phyloP scores from a whole-genome alignment of 2,329 filamentous ascomycete genomes.

The Alternaria sp. region DNA sequence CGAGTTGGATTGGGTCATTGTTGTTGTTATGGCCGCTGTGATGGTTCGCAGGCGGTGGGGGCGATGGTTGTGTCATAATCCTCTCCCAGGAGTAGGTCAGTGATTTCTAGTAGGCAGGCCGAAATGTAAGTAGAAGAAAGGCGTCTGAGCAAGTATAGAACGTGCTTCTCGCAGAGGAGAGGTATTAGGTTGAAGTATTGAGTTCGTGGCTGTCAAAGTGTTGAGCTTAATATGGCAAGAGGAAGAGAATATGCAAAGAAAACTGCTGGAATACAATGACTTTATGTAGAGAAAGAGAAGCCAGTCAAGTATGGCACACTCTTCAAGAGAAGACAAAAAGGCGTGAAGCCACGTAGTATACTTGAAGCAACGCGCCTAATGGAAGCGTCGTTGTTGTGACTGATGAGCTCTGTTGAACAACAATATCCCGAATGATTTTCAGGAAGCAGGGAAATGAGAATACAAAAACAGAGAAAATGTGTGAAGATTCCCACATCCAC shows the following conservation, averaged over 20 bases:
- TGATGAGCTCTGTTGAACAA: neutral
- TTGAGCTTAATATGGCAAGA: neutral
- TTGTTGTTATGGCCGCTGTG: neutral
- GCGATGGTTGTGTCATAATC: neutral
- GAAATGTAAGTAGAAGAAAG: neutral
- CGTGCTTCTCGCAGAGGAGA: neutral
- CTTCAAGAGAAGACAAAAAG: neutral
- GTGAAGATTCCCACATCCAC: neutral
- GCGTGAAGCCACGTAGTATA: neutral
- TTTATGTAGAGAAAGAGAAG: neutral
- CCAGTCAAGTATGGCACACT: neutral
- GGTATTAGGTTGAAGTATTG: neutral
- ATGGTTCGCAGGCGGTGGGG: neutral
- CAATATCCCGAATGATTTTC: neutral
- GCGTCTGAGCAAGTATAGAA: too few species aligned
- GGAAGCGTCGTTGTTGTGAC: neutral
- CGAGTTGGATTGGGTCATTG: neutral
- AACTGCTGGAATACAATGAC: neutral
- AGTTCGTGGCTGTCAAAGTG: neutral
- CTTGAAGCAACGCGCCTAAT: neutral
- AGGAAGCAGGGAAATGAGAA: neutral
- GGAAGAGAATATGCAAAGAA: neutral
- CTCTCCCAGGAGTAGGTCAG: too few species aligned
- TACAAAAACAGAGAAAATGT: neutral
- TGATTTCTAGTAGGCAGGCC: too few species aligned